Evolutionary conservation across 2,329 filamentous ascomycete species (phyloP), one percentile per base, ranked within the genome.

Genomic region (Microcera coccophila): DNA sequence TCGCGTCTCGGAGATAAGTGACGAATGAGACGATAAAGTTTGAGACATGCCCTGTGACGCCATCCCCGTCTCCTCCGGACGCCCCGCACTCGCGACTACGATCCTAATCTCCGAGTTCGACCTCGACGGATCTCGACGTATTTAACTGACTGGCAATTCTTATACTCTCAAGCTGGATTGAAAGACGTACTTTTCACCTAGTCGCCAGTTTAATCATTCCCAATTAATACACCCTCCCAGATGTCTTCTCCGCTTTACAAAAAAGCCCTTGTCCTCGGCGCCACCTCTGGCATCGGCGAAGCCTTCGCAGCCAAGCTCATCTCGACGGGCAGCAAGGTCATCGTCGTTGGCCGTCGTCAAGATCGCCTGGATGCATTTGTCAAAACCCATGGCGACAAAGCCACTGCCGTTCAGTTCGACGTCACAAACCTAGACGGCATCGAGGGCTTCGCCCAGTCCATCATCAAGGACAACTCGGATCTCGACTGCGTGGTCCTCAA

Each of bases 401-500:
- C 69, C 33, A 65, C 60, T 20, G 61, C 59, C 2, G 52, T 72
- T 2, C 55, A 50, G 10, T 63, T 62, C 8, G 76, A 81, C 51
- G 69, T 79, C 32, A 63, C 61, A 1, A 59, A 78, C 20, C 52
- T 72, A 0, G 55, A 59, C 1, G 55, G 62, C 3, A 71, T 60
- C 10, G 41, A 45, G 9, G 14, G 14, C 11, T 57, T 61, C 26
- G 52, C 58, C 15, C 22, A 48, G 4, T 33, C 36, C 4, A 41
- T 60, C 4, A 40, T 21, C 1, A 24, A 29, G 17, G 45, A 45
- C 1, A 38, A 57, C 24, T 52, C 54, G 1, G 56, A 55, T 42
- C 26, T 57, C 15, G 53, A 81, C 61, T 72, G 71, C 50, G 56
- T 84, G 19, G 60, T 83, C 41, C 62, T 82, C 38, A 82, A 81